phyloP scores from a whole-genome alignment of 148 eudicot species.

The Amaranthus palmeri region DNA sequence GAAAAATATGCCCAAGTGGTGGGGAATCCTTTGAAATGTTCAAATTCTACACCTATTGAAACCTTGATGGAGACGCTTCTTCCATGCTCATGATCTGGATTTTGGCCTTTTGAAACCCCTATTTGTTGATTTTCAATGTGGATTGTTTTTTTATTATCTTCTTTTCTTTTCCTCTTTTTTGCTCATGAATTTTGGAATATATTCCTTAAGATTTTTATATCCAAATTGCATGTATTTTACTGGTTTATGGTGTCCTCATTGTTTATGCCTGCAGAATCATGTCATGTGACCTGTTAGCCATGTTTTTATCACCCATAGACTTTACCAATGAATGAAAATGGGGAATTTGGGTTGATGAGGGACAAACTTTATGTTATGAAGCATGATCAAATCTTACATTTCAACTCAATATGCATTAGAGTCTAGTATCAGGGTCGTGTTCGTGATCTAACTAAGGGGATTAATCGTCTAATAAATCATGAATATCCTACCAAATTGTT shows the following conservation, averaged over 20 bases:
- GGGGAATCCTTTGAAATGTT: constrained; percentile 13
- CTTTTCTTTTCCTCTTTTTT: constrained; percentile 7
- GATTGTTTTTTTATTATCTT: constrained; percentile 27
- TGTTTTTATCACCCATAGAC: constrained; percentile 15
- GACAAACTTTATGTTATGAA: constrained; percentile 7
- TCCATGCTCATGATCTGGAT: constrained; percentile 16
- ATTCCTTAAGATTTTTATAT: constrained; percentile 14
- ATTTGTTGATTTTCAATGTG: constrained; percentile 9
- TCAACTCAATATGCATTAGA: constrained; percentile 8
- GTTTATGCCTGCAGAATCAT: constrained; percentile 11
- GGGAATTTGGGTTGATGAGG: neutral
- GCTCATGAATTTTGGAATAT: constrained; percentile 18
- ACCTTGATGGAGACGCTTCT: constrained; percentile 16
- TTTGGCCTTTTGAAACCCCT: constrained; percentile 1
- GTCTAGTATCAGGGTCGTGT: neutral
- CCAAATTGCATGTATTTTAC: neutral
- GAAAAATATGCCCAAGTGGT: constrained; percentile 21
- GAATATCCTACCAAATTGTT: neutral
- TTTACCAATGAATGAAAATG: neutral
- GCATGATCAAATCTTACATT: constrained; percentile 9
- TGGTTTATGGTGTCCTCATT: constrained; percentile 5
- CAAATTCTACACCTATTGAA: constrained; percentile 18
- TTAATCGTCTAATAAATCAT: neutral
- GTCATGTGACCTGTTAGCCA: constrained; percentile 16
- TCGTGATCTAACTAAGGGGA: neutral